Base-by-base conservation (phyloP, 2,329 filamentous ascomycete species). In the Fusarium cicatricum region DNA sequence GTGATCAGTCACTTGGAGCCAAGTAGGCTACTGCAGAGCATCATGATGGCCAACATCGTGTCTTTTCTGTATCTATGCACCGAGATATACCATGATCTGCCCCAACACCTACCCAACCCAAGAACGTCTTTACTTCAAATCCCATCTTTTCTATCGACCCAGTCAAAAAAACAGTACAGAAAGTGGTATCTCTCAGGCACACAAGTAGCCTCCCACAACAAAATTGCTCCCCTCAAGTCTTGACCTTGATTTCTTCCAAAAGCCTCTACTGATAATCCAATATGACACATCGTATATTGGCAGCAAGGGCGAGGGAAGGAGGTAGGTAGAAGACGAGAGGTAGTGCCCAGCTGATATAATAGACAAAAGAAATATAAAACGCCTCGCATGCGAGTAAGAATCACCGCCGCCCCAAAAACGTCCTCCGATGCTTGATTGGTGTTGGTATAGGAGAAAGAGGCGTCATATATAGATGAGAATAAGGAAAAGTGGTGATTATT, bases 341-440 rank as follows among this genome's bases (percentile, higher is more conserved):
- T 15, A 39, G 40, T 43, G 60, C 38, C 26, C 31, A 52, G 41
- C 40, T 31, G 5, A 41, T 16, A 47, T 36, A 58, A 50, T 31
- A 21, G 45, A 46, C 3, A 42, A 57, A 44, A 44, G 16, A 48
- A 33, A 32, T 32, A n/a, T 42, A 48, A 53, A n/a, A 52, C 44
- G 43, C 32, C 36, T 42, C 31, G 36, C 39, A 48, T 45, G 39
- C 11, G 36, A 33, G 15, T 19, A 32, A 32, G 28, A 38, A 58
- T 23, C n/a, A 16, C 26, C 17, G 40, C 38, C 42, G n/a, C 14
- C 33, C 41, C 29, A 43, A 50, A n/a, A 17, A 15, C 17, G 17
- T 36, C 29, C 34, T 23, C 29, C 23, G 21, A 26, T 31, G 26
- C 46, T 47, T 47, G 31, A 38, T 47, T 47, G 44, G 53, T 39